Percentiles rank a stretch among this genome's conserved stretches.
phyloP scores from a whole-genome alignment of 768 basidiomycete genomes.

The Phaffia tasmanica region DNA sequence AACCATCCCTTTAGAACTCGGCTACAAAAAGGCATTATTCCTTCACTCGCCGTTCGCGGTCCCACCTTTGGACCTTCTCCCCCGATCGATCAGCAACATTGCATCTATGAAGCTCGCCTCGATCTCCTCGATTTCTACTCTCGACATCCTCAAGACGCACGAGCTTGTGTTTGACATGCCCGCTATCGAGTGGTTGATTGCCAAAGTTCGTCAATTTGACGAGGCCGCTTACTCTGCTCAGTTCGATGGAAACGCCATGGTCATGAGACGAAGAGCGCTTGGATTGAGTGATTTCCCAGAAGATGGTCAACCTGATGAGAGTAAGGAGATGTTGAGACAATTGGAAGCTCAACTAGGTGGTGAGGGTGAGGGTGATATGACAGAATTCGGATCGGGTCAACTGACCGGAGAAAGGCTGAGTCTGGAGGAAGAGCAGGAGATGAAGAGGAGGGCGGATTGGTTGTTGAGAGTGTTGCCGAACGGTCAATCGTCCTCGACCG shows the following conservation, averaged over 20 bases:
- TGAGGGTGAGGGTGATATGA: neutral
- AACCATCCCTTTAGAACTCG: neutral
- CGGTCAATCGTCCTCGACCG: no score
- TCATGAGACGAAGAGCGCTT: conserved; percentile 20
- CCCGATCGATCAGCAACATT: neutral
- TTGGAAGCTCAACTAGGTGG: conserved; percentile 9
- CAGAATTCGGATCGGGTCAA: no score
- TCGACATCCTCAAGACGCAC: conserved; percentile 17
- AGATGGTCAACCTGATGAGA: conserved; percentile 21
- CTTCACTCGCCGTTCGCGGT: conserved; percentile 22
- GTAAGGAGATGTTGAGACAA: conserved; percentile 12
- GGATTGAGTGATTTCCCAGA: conserved; percentile 23
- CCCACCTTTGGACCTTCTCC: conserved; percentile 4
- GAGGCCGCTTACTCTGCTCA: neutral
- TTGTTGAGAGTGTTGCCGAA: no score
- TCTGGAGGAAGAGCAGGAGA: no score
- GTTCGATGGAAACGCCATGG: conserved; percentile 25
- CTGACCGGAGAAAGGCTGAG: no score
- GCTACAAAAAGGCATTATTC: conserved; percentile 6
- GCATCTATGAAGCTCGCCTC: conserved; percentile 5
- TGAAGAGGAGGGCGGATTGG: no score
- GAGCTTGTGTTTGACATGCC: conserved; percentile 18
- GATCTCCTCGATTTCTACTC: conserved; percentile 20
- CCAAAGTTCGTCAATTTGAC: conserved; percentile 4
- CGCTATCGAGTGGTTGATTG: conserved; percentile 23